phyloP scores from a whole-genome alignment of 352 stramenopile species.

The Pythium vanterpoolii region DNA sequence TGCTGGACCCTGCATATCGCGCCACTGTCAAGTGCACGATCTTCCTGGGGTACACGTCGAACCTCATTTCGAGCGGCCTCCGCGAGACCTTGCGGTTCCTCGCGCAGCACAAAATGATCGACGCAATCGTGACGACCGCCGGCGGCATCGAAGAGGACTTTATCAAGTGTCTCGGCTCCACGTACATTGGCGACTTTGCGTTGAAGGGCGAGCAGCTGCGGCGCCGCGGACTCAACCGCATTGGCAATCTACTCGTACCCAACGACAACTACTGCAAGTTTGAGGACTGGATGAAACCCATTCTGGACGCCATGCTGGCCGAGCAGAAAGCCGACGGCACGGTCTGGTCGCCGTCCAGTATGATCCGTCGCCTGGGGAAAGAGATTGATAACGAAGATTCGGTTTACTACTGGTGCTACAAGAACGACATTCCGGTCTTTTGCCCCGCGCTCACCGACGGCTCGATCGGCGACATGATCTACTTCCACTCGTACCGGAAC shows the following conservation, averaged over 20 bases:
- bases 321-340: constrained; percentile 93
- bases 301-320: constrained; percentile 97
- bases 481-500: constrained; percentile 99
- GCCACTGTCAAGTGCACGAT: constrained; percentile 94
- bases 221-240: constrained; percentile 98
- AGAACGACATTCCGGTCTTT: constrained; percentile 99
- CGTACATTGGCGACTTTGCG: constrained; percentile 98
- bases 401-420: constrained; percentile 99
- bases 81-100: constrained; percentile 98
- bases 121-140: constrained; percentile 94
- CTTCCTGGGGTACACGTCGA: constrained; percentile 99
- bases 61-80: constrained; percentile 98
- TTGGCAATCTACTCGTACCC: constrained; percentile 99
- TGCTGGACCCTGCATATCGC: constrained; percentile 75
- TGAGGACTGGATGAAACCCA: constrained; percentile 95
- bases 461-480: constrained; percentile 99
- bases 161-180: constrained; percentile 99
- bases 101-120: constrained; percentile 98
- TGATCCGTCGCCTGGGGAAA: constrained; percentile 95
- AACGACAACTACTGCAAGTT: constrained; percentile 99
- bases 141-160: constrained; percentile 98
- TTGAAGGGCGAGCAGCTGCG: constrained; percentile 92
- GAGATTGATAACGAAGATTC: constrained; percentile 98
- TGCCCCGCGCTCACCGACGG: constrained; percentile 99
- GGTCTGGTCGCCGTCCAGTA: constrained; percentile 96